A percentile compares a stretch with the other conserved stretches of the same genome.
Conservation (phyloP, 2,329 filamentous ascomycete species). For the Thielaviopsis musarum region DNA sequence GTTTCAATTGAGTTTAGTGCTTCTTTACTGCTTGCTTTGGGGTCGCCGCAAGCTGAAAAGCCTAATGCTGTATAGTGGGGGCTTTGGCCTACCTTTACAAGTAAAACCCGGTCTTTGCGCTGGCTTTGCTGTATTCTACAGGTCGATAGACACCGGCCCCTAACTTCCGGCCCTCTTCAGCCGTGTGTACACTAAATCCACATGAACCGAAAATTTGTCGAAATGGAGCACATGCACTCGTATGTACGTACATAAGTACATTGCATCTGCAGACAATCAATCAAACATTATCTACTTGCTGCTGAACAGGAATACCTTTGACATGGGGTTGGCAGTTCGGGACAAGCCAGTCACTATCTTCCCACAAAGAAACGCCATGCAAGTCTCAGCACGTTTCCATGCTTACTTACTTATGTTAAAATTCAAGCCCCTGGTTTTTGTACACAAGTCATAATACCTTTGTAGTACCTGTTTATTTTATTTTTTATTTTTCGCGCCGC, state of each 20-base stretch:
- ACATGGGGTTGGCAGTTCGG: background rate
- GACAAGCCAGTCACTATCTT: background rate
- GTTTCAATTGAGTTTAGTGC: background rate
- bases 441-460: background rate
- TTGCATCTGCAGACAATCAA: background rate
- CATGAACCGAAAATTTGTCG: background rate
- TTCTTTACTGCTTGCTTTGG: background rate
- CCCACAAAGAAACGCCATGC: background rate
- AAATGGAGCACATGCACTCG: background rate
- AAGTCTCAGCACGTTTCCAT: background rate
- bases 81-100: background rate
- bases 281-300: background rate
- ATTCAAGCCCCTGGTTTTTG: background rate
- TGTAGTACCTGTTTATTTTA: background rate
- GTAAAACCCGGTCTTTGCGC: background rate
- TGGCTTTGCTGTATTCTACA: too few species aligned
- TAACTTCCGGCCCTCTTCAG: background rate
- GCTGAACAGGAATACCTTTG: background rate
- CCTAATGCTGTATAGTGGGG: background rate
- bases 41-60: background rate
- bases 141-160: background rate
- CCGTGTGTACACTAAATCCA: background rate
- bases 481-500: background rate
- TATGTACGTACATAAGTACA: background rate
- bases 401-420: too few species aligned